These are phyloP conservation scores for Helotiales sp. DNA, from an alignment of 2,329 filamentous ascomycete genomes.

Conservation along the genomic window DNA sequence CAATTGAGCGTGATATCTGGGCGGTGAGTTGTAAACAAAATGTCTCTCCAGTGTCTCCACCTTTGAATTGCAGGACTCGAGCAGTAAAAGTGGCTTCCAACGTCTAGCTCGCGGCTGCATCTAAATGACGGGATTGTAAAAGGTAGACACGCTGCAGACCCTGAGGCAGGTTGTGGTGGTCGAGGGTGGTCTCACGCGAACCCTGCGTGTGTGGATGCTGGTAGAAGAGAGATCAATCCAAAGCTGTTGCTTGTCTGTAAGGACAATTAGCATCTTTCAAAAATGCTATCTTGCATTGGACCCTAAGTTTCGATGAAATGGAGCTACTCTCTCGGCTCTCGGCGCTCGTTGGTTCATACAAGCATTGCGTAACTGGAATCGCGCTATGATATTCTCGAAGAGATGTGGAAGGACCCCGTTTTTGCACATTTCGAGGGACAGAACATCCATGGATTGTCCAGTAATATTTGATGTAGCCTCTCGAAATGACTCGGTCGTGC, in stretches of 20 bases:
- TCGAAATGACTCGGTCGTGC: not conserved
- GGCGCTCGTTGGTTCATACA: not conserved
- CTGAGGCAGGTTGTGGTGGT: not conserved
- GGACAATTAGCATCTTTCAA: too few species aligned
- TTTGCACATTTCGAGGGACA: not conserved
- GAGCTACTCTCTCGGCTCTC: not conserved
- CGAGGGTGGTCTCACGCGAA: not conserved
- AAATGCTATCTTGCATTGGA: not conserved
- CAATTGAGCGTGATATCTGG: not conserved
- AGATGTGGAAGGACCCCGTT: not conserved
- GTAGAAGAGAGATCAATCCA: not conserved
- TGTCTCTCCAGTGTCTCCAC: too few species aligned
- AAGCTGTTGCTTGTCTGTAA: not conserved
- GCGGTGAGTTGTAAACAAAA: not conserved
- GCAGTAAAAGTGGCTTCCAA: not conserved
- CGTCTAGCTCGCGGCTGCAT: not conserved
- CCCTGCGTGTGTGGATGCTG: not conserved
- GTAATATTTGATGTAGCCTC: not conserved
- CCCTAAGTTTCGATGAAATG: not conserved
- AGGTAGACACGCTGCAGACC: not conserved
- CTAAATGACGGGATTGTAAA: not conserved
- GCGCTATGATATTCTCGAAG: conserved; percentile 1
- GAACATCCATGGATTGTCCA: not conserved
- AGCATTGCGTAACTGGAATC: conserved; percentile 1
- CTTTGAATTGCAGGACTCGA: not conserved